Evolutionary conservation across 1,284 basidiomycete species (phyloP).

Genomic region (Sporisorium scitamineum): DNA sequence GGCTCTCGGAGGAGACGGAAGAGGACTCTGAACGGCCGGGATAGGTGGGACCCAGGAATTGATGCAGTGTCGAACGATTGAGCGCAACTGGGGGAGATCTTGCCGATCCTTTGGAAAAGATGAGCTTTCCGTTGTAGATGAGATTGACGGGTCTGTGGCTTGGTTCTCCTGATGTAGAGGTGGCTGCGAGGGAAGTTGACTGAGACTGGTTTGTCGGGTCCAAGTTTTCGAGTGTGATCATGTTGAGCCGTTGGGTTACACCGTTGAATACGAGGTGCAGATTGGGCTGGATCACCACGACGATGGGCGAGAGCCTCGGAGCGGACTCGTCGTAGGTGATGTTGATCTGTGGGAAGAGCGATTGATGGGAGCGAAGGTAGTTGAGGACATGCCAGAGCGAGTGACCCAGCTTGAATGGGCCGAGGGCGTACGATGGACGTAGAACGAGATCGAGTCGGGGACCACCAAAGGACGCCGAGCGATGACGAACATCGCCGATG

Average conservation of each 20-base stretch:
- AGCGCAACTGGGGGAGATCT: constrained; percentile 22
- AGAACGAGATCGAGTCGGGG: constrained; percentile 41
- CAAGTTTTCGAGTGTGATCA: constrained; percentile 52
- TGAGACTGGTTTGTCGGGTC: background rate
- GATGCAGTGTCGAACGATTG: constrained; percentile 50
- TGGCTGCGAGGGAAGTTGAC: background rate
- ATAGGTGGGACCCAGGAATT: constrained; percentile 52
- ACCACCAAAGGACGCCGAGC: constrained; percentile 30
- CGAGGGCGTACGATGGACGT: constrained; percentile 36
- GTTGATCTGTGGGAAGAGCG: constrained; percentile 50
- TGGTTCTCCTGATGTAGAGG: constrained; percentile 9
- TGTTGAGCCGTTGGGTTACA: constrained; percentile 33
- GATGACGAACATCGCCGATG: constrained; percentile 12
- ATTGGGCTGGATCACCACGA: constrained; percentile 41
- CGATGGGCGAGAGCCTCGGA: constrained; percentile 40
- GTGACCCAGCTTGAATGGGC: constrained; percentile 53
- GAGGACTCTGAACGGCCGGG: constrained; percentile 32
- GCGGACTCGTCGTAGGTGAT: constrained; percentile 35
- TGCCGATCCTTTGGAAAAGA: constrained; percentile 21
- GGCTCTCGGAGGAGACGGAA: constrained; percentile 6
- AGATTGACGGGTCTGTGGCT: constrained; percentile 42
- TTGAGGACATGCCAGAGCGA: constrained; percentile 57
- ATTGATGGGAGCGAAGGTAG: constrained; percentile 50
- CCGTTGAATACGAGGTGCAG: constrained; percentile 48
- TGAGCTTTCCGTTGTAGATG: constrained; percentile 46